phyloP scores from a whole-genome alignment of 108 stramenopile species.

The Cyclotella atomus region DNA sequence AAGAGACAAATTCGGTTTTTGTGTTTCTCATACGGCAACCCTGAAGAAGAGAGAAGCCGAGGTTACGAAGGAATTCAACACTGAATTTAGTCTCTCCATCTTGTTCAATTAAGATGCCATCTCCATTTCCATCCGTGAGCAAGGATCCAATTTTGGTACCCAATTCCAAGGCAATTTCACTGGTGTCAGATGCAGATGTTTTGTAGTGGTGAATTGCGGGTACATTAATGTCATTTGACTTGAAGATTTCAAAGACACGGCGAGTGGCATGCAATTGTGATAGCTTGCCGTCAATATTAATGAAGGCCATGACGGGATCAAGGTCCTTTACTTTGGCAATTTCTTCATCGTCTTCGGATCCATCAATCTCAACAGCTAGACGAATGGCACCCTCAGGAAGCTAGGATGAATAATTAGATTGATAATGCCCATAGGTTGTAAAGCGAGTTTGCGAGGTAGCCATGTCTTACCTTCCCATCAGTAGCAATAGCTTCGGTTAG shows the following conservation, averaged over 20 bases:
- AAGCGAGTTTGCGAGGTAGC: no score
- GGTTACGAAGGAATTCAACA: slow-evolving; percentile 82
- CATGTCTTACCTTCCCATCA: slow-evolving; percentile 78
- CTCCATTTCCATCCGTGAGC: slow-evolving; percentile 92
- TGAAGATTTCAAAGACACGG: slow-evolving; percentile 91
- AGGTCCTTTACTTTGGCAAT: slow-evolving; percentile 82
- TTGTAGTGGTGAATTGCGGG: slow-evolving; percentile 91
- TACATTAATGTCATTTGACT: slow-evolving; percentile 68
- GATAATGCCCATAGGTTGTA: no score
- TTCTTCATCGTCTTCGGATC: slow-evolving; percentile 74
- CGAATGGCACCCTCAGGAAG: slow-evolving; percentile 90
- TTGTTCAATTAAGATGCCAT: slow-evolving; percentile 90
- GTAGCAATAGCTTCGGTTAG: slow-evolving; percentile 79
- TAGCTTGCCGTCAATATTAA: slow-evolving; percentile 66
- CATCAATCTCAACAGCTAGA: slow-evolving; percentile 83
- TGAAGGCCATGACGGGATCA: slow-evolving; percentile 72
- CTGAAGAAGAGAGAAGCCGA: slow-evolving; percentile 91
- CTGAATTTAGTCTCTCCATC: slow-evolving; percentile 72
- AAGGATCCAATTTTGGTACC: slow-evolving; percentile 88
- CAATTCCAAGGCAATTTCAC: slow-evolving; percentile 86
- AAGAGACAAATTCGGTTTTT: slow-evolving; percentile 98
- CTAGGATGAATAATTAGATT: slow-evolving; percentile 27
- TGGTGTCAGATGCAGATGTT: slow-evolving; percentile 69
- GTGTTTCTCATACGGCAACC: slow-evolving; percentile 96
- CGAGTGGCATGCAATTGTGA: slow-evolving; percentile 91